Base-by-base conservation (phyloP, 2,329 filamentous ascomycete species). In the Pseudocercospora ulei region DNA sequence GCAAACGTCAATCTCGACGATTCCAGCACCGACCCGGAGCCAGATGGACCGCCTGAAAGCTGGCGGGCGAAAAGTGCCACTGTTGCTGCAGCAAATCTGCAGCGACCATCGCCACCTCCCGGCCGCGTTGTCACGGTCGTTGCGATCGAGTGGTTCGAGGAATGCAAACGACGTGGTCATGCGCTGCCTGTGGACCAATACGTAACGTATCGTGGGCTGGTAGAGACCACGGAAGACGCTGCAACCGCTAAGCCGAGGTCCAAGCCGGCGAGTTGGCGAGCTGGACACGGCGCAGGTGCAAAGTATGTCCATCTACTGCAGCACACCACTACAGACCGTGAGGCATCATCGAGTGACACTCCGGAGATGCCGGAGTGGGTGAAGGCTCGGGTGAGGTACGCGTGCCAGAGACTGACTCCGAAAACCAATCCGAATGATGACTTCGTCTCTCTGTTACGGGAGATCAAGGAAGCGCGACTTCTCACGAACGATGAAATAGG, bases 381-480 rank as follows among this genome's bases (percentile, higher is more conserved):
- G 7, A 64, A 69, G 26, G 61, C 81, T 38, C 69, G 72, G 17
- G 65, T 75, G 7, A 67, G 68, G 4, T 94, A 90, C 60, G 78
- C 87, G 3, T 96, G 90, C 53, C 75, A 92, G 57, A 76, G 88
- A 14, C 73, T 76, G 1, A 84, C 86, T 0, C 80, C 78, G 0
- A 62, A 74, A 0, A 65, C 78, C 38, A 69, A 77, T 0, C 81
- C 82, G 0, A 96, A 96, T 51, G 68, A 75, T 26, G 61, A 61
- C 0, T 96, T 98, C 57, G 75, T 95, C 26, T 63, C 72, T 1
- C 70, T 82, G 44, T 69, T 98, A 3, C 73, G 77, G 50, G 78
- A 80, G 43, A 84, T 96, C 48, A 75, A 80, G 29, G 75, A 73
- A 2, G 71, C 79, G 2, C 74, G 88, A 13, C 69, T 75, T 9